Base-by-base conservation (phyloP, 805 yeast genomes). In the Myxozyma neotropica region DNA sequence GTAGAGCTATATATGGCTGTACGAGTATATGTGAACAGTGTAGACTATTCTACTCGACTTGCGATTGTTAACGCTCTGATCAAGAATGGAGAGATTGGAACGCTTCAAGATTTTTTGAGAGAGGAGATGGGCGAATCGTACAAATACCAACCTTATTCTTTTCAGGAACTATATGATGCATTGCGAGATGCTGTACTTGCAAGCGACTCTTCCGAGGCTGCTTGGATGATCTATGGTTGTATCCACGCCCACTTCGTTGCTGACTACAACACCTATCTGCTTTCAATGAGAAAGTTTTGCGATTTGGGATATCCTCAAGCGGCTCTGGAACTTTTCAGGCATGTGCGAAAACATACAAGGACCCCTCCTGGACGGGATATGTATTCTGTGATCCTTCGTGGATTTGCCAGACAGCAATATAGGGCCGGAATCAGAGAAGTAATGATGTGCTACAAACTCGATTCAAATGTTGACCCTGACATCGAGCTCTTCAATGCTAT, bases 391-490 rank as follows among this genome's bases (percentile, higher is more conserved):
- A 71, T 88, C 24, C 84, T 88, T 69, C 76, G 80, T 53, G 80
- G 80, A 49, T 87, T 87, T 73, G 88, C 90, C 1, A 77, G 78
- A 50, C 74, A 75, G 53, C 72, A 78, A 35, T 88, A 84, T 65
- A 83, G 80, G 58, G 85, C 84, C 6, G 94, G 93, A 0, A 83
- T 87, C 17, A 76, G 76, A 50, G 86, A 84, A 58, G 71, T 88
- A 2, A 89, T 87, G 65, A 80, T 83, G 55, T 78, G 80, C 48
- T 73, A 86, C 69, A 84, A 87, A 57, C 80, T 85, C 79, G 95
- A 88, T 61, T 65, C 81, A 49, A 72, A 77, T 10, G 73, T 87
- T 43, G 81, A 78, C 58, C 79, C 83, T 59, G 85, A 86, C 64
- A 78, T 85, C 10, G 75, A 73, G 10, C 71, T 88, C 33, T 78